Percentiles rank a stretch among this genome's conserved stretches.
Evolutionary conservation across 2,329 filamentous ascomycete species (phyloP).

Genomic region (Diaporthe citrichinensis): DNA sequence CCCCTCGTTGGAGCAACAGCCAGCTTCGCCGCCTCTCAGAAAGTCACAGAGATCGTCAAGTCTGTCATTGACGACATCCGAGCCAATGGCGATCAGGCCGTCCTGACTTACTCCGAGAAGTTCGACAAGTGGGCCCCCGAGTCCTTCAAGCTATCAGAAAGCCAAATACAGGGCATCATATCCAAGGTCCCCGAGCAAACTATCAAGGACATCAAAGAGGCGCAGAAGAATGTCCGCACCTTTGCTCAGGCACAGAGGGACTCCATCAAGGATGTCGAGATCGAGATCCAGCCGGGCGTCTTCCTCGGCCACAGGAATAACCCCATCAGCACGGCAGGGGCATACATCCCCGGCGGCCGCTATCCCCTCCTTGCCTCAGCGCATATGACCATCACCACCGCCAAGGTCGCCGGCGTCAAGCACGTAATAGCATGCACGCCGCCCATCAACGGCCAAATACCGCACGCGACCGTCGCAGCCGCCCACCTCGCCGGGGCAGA

Average conservation of each 20-base stretch:
- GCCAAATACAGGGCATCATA: slow-evolving; percentile 61
- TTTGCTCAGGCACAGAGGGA: slow-evolving; percentile 64
- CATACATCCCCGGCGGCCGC: slow-evolving; percentile 65
- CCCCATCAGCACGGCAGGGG: slow-evolving; percentile 61
- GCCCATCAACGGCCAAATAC: slow-evolving; percentile 63
- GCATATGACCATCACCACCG: slow-evolving; percentile 70
- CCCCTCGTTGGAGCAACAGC: slow-evolving; percentile 35
- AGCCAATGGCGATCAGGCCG: slow-evolving; percentile 61
- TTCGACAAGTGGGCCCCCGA: slow-evolving; percentile 68
- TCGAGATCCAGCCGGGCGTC: slow-evolving; percentile 65
- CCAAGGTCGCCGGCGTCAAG: slow-evolving; percentile 66
- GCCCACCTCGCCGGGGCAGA: slow-evolving; percentile 65
- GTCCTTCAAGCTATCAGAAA: slow-evolving; percentile 62
- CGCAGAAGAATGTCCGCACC: slow-evolving; percentile 62
- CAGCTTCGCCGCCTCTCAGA: slow-evolving; percentile 36
- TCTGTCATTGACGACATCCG: slow-evolving; percentile 63
- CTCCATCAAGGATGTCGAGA: slow-evolving; percentile 63
- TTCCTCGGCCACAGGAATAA: slow-evolving; percentile 65
- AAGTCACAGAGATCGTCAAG: slow-evolving; percentile 55
- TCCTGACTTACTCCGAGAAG: slow-evolving; percentile 63
- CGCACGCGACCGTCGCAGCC: slow-evolving; percentile 63
- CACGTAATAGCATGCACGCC: slow-evolving; percentile 66
- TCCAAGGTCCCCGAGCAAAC: slow-evolving; percentile 59
- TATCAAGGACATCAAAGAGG: slow-evolving; percentile 55
- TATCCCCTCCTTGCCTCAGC: slow-evolving; percentile 67